A percentile compares a stretch with the other conserved stretches of the same genome.
Conservation (phyloP, 2,329 filamentous ascomycete genomes). For the Ambrosiella xylebori region DNA sequence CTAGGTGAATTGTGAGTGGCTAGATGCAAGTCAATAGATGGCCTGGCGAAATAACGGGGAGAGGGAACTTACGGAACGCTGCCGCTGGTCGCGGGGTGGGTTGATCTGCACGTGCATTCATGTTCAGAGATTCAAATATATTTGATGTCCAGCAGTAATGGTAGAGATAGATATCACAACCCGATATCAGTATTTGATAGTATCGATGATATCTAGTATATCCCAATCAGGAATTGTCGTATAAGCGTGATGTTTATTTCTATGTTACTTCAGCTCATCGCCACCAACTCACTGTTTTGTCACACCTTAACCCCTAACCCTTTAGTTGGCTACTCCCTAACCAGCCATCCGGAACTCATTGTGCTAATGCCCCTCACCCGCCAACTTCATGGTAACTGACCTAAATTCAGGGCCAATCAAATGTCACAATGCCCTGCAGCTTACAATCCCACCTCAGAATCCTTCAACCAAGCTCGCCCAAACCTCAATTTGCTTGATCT, state of each 20-base stretch:
- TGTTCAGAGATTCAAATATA: neutral
- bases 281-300: too few relatives aligned
- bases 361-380: neutral
- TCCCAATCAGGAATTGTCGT: too few relatives aligned
- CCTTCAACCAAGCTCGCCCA: neutral
- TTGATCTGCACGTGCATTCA: neutral
- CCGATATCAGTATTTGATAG: neutral
- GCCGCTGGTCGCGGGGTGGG: neutral
- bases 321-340: neutral
- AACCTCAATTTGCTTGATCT: neutral
- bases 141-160: neutral
- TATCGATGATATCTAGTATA: neutral
- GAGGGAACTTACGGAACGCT: slow-evolving; percentile 7
- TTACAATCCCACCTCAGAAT: neutral
- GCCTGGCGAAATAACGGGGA: neutral
- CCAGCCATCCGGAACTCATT: too few relatives aligned
- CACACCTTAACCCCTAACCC: neutral
- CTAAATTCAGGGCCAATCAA: neutral
- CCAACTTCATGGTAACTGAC: neutral
- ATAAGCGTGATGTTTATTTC: too few relatives aligned
- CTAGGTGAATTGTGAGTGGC: slow-evolving; percentile 58
- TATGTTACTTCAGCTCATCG: too few relatives aligned
- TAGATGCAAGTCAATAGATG: slow-evolving; percentile 17
- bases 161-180: too few relatives aligned
- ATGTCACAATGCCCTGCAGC: neutral